Evolutionary conservation across 768 basidiomycete species (phyloP).

Genomic region (Russula earlei): DNA sequence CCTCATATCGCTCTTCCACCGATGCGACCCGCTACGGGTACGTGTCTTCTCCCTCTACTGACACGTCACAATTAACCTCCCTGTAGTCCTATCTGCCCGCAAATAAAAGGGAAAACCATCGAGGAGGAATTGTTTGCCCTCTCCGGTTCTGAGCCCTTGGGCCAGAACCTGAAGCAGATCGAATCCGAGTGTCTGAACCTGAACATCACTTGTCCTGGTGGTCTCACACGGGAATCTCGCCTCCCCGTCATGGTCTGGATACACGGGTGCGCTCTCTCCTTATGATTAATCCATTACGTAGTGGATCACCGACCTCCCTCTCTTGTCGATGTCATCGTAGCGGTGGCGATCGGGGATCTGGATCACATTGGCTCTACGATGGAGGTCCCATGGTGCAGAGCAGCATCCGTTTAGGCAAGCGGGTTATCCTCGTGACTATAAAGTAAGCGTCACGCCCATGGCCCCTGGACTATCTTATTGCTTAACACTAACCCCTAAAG

Average conservation of each 20-base stretch:
- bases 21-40: constrained; percentile 65
- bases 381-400: constrained; percentile 62
- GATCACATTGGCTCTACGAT: constrained; percentile 72
- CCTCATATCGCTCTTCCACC: constrained; percentile 45
- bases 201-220: constrained; percentile 68
- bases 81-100: constrained; percentile 67
- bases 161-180: constrained; percentile 49
- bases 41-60: constrained; percentile 19
- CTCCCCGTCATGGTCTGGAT: constrained; percentile 79
- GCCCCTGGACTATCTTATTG: constrained; percentile 19
- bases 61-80: not conserved
- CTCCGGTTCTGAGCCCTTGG: constrained; percentile 40
- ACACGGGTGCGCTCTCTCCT: constrained; percentile 51
- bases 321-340: constrained; percentile 31
- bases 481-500: constrained; percentile 28
- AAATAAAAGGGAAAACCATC: constrained; percentile 37
- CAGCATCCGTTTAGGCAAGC: constrained; percentile 52
- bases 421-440: constrained; percentile 62
- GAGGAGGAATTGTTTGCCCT: constrained; percentile 60
- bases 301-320: constrained; percentile 5
- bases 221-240: constrained; percentile 40
- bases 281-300: not conserved
- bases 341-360: constrained; percentile 63
- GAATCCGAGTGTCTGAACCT: constrained; percentile 77
- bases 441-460: constrained; percentile 45